Conservation (phyloP, 2,329 filamentous ascomycete species). For the Orbilia quercus region DNA sequence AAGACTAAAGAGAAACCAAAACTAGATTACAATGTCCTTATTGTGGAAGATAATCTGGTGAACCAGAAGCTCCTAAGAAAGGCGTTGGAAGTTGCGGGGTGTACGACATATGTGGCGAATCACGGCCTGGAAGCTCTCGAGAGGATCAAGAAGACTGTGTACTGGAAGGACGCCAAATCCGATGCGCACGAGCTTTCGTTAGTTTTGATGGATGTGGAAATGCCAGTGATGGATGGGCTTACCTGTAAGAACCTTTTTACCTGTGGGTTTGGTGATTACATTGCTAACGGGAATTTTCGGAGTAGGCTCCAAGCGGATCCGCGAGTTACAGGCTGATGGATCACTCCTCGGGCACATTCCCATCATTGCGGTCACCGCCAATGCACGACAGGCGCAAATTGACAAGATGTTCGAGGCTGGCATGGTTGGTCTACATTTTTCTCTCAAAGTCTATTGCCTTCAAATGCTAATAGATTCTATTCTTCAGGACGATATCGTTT, state of each 20-base stretch:
- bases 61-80: conserved; percentile 64
- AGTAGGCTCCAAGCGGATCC: conserved; percentile 40
- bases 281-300: background rate
- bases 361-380: conserved; percentile 67
- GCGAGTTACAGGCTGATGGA: conserved; percentile 63
- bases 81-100: conserved; percentile 64
- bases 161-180: conserved; percentile 60
- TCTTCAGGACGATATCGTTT: conserved; percentile 48
- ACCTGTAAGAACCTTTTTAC: conserved; percentile 62
- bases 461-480: conserved; percentile 1
- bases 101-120: conserved; percentile 73
- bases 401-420: conserved; percentile 54
- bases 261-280: conserved; percentile 10
- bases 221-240: conserved; percentile 67
- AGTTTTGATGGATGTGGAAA: conserved; percentile 64
- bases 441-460: background rate
- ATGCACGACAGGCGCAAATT: conserved; percentile 61
- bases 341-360: conserved; percentile 62
- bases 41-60: conserved; percentile 66
- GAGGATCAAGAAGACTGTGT: conserved; percentile 69
- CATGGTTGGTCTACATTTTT: conserved; percentile 37
- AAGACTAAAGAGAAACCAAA: conserved; percentile 20
- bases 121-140: conserved; percentile 74
- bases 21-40: conserved; percentile 61
- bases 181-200: conserved; percentile 42